Conservation (phyloP, 768 basidiomycete species). For the Neoboletus brunneissimus region DNA sequence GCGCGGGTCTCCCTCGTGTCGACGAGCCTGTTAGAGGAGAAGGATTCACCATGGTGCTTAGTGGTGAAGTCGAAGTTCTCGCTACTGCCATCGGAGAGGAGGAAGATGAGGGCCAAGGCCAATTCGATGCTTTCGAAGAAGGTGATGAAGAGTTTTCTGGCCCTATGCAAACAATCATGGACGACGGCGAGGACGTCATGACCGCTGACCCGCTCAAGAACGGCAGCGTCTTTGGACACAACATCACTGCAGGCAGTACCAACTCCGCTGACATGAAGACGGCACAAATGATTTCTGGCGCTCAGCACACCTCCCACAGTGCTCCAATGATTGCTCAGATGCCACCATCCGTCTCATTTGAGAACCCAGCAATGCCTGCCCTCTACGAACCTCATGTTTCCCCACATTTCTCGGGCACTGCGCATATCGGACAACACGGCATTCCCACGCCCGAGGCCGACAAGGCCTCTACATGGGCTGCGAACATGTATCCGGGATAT, state of each 20-base stretch:
- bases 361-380: conserved; percentile 51
- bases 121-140: conserved; percentile 39
- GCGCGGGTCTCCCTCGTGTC: conserved; percentile 64
- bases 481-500: conserved; percentile 30
- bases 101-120: conserved; percentile 45
- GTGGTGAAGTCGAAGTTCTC: conserved; percentile 69
- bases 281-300: conserved; percentile 24
- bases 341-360: conserved; percentile 43
- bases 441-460: conserved; percentile 20
- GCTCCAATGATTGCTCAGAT: conserved; percentile 47
- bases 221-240: conserved; percentile 31
- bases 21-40: conserved; percentile 74
- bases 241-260: conserved; percentile 29
- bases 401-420: conserved; percentile 26
- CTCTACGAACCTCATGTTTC: conserved; percentile 41
- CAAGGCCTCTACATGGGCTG: conserved; percentile 32
- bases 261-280: conserved; percentile 29
- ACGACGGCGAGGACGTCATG: conserved; percentile 33
- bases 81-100: conserved; percentile 52
- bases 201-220: conserved; percentile 31
- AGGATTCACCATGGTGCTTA: conserved; percentile 67
- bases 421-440: conserved; percentile 23
- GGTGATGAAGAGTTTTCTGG: conserved; percentile 40
- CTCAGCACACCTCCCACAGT: conserved; percentile 25
- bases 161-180: conserved; percentile 24